Evolutionary conservation across 75 land plant genomes (phyloP).

Genomic region (Picea glauca): DNA sequence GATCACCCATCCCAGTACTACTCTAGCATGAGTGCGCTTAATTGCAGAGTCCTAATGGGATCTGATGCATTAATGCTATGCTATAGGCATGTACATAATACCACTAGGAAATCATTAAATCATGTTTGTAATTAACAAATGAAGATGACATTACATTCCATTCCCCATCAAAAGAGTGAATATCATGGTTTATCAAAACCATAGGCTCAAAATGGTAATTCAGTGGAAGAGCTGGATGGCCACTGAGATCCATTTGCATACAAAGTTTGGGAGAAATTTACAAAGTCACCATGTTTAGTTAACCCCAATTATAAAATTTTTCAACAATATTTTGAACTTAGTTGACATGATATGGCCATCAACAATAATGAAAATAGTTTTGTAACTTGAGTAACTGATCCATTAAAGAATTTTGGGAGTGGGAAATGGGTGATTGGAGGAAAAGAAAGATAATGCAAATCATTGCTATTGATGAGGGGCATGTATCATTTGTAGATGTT

Average conservation of each 20-base stretch:
- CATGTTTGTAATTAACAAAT: too few relatives aligned
- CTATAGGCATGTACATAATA: too few relatives aligned
- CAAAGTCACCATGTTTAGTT: slow-evolving; percentile 53
- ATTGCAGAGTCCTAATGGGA: too few relatives aligned
- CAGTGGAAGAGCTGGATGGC: too few relatives aligned
- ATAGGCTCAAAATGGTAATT: too few relatives aligned
- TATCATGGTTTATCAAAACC: too few relatives aligned
- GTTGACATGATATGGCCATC: slow-evolving; percentile 24
- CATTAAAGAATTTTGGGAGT: slow-evolving; percentile 88
- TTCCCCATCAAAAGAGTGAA: too few relatives aligned
- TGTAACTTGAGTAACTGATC: slow-evolving; percentile 20
- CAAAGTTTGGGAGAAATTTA: slow-evolving; percentile 79
- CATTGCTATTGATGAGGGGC: slow-evolving; percentile 84
- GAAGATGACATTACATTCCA: too few relatives aligned
- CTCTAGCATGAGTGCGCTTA: too few relatives aligned
- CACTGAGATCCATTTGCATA: slow-evolving; percentile 97
- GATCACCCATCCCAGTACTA: too few relatives aligned
- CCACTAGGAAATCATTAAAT: too few relatives aligned
- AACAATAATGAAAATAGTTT: neutral
- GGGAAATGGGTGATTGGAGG: slow-evolving; percentile 99
- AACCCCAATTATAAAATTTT: slow-evolving; percentile 3
- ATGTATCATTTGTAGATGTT: slow-evolving; percentile 71
- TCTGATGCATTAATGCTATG: too few relatives aligned
- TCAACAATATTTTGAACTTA: slow-evolving; percentile 32
- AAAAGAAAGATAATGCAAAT: slow-evolving; percentile 68